Conservation (phyloP, 495 filamentous ascomycete genomes). For the Aspergillus egyptiacus region DNA sequence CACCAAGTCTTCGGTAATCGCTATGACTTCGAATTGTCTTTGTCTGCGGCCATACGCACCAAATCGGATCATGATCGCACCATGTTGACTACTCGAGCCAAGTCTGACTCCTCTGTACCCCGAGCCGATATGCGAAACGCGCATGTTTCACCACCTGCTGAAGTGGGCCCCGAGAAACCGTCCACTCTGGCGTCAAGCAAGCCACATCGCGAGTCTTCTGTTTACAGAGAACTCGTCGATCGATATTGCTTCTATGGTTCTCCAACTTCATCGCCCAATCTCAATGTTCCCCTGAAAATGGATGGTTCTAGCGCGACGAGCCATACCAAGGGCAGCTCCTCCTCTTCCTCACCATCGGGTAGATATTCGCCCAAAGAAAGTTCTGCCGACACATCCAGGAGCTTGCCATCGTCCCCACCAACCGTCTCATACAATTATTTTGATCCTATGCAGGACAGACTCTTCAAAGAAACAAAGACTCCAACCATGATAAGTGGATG, state of each 20-base stretch:
- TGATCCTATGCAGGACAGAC: constrained; percentile 32
- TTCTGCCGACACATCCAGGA: constrained; percentile 18
- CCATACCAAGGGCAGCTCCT: constrained; percentile 19
- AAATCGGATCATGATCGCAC: constrained; percentile 50
- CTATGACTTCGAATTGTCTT: constrained; percentile 88
- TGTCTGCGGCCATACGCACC: constrained; percentile 71
- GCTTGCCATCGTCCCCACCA: constrained; percentile 34
- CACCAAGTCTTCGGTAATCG: constrained; percentile 81
- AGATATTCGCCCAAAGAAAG: constrained; percentile 15
- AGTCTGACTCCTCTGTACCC: constrained; percentile 17
- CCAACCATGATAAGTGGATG: constrained; percentile 45
- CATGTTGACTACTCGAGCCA: constrained; percentile 36
- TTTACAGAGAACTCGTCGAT: constrained; percentile 90
- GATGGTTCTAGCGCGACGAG: neutral
- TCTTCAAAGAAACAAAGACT: constrained; percentile 41
- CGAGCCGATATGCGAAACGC: constrained; percentile 8
- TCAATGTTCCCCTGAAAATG: constrained; percentile 7
- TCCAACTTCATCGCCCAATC: constrained; percentile 9
- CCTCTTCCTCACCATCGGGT: constrained; percentile 22
- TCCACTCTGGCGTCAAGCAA: constrained; percentile 51
- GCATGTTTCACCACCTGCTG: constrained; percentile 6
- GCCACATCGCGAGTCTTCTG: constrained; percentile 68
- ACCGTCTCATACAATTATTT: constrained; percentile 39
- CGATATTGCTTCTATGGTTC: constrained; percentile 65
- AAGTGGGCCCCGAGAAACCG: constrained; percentile 29